phyloP scores from a whole-genome alignment of 2,329 filamentous ascomycete genomes.

The Calonectria crousiana region DNA sequence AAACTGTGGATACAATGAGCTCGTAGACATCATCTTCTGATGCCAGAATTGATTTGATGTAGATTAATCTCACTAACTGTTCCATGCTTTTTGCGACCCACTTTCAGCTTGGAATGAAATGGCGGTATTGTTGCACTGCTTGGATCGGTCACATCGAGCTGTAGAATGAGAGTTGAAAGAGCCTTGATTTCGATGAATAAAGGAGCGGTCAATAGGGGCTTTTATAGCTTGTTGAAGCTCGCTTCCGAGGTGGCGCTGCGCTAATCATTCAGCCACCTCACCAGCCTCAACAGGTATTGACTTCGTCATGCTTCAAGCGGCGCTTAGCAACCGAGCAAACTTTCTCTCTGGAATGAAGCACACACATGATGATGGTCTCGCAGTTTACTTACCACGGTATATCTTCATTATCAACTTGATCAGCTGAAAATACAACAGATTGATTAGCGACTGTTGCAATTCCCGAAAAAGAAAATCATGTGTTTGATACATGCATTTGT shows the following conservation, averaged over 20 bases:
- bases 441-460: not conserved
- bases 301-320: not conserved
- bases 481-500: not conserved
- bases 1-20: not conserved
- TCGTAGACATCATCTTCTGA: not conserved
- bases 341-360: not conserved
- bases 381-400: not conserved
- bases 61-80: not conserved
- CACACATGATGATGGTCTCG: not conserved
- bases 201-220: no score
- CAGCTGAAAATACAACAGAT: not conserved
- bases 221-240: no score
- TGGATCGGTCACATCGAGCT: no score
- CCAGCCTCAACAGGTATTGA: no score
- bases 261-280: no score
- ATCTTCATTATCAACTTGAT: not conserved
- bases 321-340: not conserved
- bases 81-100: not conserved
- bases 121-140: not conserved
- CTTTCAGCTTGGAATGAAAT: not conserved
- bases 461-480: not conserved
- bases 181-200: no score
- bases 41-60: not conserved
- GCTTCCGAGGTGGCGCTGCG: no score
- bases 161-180: no score